Percentiles rank a stretch among this genome's conserved stretches.
phyloP scores from a whole-genome alignment of 441 rosid species.

The Eruca vesicaria region DNA sequence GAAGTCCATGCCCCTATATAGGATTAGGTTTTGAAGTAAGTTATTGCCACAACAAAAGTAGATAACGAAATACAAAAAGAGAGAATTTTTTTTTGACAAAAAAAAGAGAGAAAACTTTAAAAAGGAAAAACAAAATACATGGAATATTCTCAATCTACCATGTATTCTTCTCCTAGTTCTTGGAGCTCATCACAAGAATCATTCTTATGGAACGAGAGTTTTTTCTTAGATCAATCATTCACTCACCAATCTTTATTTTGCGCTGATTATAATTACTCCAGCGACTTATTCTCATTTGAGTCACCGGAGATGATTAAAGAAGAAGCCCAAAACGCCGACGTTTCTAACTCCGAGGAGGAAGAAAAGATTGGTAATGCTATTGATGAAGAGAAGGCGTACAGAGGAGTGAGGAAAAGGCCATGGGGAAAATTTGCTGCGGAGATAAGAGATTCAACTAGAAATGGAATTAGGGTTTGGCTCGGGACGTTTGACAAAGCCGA shows the following conservation, averaged over 20 bases:
- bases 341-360: slow-evolving; percentile 26
- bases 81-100: too few species aligned
- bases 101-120: not conserved
- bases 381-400: slow-evolving; percentile 53
- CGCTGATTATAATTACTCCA: slow-evolving; percentile 2
- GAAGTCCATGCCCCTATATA: slow-evolving; percentile 21
- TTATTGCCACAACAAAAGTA: slow-evolving; percentile 15
- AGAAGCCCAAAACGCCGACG: slow-evolving; percentile 8
- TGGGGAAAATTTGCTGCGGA: slow-evolving; percentile 94
- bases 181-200: slow-evolving; percentile 37
- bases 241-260: slow-evolving; percentile 17
- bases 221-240: slow-evolving; percentile 25
- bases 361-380: not conserved
- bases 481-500: slow-evolving; percentile 84
- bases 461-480: slow-evolving; percentile 82
- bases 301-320: slow-evolving; percentile 35
- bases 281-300: slow-evolving; percentile 35
- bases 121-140: not conserved
- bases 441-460: slow-evolving; percentile 81
- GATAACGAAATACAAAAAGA: not conserved
- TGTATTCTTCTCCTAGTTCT: slow-evolving; percentile 32
- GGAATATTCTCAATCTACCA: slow-evolving; percentile 35
- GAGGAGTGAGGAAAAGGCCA: slow-evolving; percentile 81
- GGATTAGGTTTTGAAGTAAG: slow-evolving; percentile 21
- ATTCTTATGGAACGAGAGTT: slow-evolving; percentile 20